Conservation (phyloP, 75 land plant species). For the Sequoiadendron giganteum region DNA sequence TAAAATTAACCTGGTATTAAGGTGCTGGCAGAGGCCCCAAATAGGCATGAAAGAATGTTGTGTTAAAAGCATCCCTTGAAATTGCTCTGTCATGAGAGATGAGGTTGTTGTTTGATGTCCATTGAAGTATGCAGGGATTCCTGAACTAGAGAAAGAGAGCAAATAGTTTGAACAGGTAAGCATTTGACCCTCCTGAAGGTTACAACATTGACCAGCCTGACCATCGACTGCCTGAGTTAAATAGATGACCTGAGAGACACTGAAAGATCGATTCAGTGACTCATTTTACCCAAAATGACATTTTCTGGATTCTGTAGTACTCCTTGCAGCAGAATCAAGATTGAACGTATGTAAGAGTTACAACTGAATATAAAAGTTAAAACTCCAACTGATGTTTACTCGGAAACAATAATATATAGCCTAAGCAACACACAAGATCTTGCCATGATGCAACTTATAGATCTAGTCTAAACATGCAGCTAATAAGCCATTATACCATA, state of each 20-base stretch:
- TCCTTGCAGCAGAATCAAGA: conserved; percentile 9
- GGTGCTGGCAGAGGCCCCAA: conserved; percentile 15
- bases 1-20: neutral
- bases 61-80: conserved; percentile 28
- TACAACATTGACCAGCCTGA: neutral
- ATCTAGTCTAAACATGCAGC: neutral
- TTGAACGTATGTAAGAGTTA: conserved; percentile 19
- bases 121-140: conserved; percentile 23
- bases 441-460: neutral
- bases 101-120: conserved; percentile 15
- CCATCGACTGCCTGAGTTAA: conserved; percentile 17
- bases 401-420: neutral
- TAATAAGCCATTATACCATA: neutral
- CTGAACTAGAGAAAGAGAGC: conserved; percentile 10
- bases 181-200: conserved; percentile 14
- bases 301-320: neutral
- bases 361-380: neutral
- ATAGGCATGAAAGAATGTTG: conserved; percentile 14
- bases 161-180: conserved; percentile 19
- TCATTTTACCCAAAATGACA: conserved; percentile 13
- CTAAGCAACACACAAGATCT: too few species aligned
- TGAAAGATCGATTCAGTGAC: neutral
- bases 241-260: conserved; percentile 15
- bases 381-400: neutral
- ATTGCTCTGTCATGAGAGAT: conserved; percentile 17